Base-by-base conservation (phyloP, 768 basidiomycete genomes). In the Pisolithus orientalis region DNA sequence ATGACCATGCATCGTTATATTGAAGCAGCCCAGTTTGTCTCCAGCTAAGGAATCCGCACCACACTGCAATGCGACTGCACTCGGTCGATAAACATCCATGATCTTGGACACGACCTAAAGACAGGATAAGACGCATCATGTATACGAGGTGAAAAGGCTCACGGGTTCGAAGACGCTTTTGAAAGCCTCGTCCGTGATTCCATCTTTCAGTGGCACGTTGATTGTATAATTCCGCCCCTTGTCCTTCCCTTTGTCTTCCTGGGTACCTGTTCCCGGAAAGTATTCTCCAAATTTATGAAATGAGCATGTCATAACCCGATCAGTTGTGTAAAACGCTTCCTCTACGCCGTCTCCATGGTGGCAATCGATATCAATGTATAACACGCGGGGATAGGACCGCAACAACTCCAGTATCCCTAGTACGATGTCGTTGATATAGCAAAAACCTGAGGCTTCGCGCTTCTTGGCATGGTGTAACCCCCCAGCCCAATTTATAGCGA, bases 381-480 rank as follows among this genome's bases (percentile, higher is more conserved):
- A 73, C 14, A 99, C 95, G 49, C 96, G 85, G 3, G 90, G 78
- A 62, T 83, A 83, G 51, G 75, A 81, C 58, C 94, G 82, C n/a
- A 95, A 74, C 7, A 99, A 83, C 67, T 96, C 95, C 45, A 99
- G 78, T 38, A 96, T 95, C 42, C 84, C 87, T 25, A 98, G 84
- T 1, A 96, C 94, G 65, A 97, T 99, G 68, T 94, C 90, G 68
- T 99, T 99, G 71, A 98, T 86, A 75, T 98, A 99, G 76, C 96
- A 99, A 71, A 99, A 99, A 13, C 96, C 96, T 6, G 89, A 90
- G 0, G 95, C 96, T 72, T 97, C 96, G 51, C 90, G 82, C 68
- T 97, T 98, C 73, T 99, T 99, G n/a, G 96, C 96, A 68, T 99
- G 96, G 70, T 99, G 96, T 4, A 99, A 78, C 2, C 96, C 96